Base-by-base conservation (phyloP, 1,284 basidiomycete species). In the Ustilago trichophora region DNA sequence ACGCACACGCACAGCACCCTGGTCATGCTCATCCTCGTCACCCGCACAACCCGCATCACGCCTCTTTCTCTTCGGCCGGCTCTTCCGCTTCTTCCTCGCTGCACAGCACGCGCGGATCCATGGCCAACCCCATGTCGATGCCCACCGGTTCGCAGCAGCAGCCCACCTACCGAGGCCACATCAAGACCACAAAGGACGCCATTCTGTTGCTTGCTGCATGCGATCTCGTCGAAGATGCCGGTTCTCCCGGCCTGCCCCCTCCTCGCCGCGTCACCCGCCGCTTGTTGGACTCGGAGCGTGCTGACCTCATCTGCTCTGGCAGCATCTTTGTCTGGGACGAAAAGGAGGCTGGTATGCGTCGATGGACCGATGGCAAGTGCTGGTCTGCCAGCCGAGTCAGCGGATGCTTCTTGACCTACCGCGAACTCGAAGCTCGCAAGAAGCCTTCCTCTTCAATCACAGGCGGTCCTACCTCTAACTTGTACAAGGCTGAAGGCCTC, bases 351-450 rank as follows among this genome's bases (percentile, higher is more conserved):
- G 75, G 78, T 51, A 85, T 85, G 83, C 75, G 83, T n/a, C 63
- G 84, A 10, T 85, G 84, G 84, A 85, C 84, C 6, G 84, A 85
- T 66, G 84, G 84, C 6, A 76, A 82, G 33, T 78, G 83, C 41
- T 85, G 84, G 84, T 83, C 83, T 34, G 84, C 84, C 12, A 84
- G 83, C 18, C 75, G 84, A 25, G 84, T 85, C 7, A 83, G 83
- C 34, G 83, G 83, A 13, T 84, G 83, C 46, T 85, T 84, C 72
- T 72, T 85, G 13, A 83, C 83, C 18, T 85, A 85, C 57, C 72
- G 80, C 3, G 80, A 82, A 54, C 73, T 82, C 19, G 80, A 81
- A 37, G 69, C 75, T 11, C 67, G 77, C 25, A 80, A 80, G 62
- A 76, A 75, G 60, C 60, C 65, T 2, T 66, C 67, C 6, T 72